These are phyloP conservation scores for Starmerella tilneyi DNA, from an alignment of 805 yeast species.

Conservation along the genomic window DNA sequence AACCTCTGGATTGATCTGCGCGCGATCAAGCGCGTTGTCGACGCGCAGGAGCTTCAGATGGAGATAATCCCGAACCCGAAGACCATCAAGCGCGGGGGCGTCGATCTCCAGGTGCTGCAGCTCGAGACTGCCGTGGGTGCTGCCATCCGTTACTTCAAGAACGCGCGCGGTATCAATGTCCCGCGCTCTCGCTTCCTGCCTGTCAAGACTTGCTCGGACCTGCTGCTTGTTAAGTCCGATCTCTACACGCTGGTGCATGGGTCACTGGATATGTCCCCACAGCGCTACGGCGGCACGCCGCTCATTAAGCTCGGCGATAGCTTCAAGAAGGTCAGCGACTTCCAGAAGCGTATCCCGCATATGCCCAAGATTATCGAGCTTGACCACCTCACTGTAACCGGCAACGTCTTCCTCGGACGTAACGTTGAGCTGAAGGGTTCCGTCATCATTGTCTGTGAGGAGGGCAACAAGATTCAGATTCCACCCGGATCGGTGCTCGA, in stretches of 20 bases:
- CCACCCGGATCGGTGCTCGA: slow-evolving; percentile 93
- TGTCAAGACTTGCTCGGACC: slow-evolving; percentile 92
- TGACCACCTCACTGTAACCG: slow-evolving; percentile 95
- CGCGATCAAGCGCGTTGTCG: slow-evolving; percentile 88
- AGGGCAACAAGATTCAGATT: slow-evolving; percentile 92
- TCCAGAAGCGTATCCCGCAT: slow-evolving; percentile 81
- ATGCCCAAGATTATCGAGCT: slow-evolving; percentile 94
- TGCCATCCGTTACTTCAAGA: slow-evolving; percentile 88
- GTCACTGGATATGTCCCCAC: slow-evolving; percentile 69
- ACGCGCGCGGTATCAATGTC: slow-evolving; percentile 95
- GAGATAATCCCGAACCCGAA: slow-evolving; percentile 95
- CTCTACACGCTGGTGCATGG: slow-evolving; percentile 87
- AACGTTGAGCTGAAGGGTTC: slow-evolving; percentile 90
- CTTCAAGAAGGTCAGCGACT: slow-evolving; percentile 88
- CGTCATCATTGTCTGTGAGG: slow-evolving; percentile 93
- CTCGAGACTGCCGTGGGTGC: slow-evolving; percentile 99
- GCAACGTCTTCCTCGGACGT: slow-evolving; percentile 86
- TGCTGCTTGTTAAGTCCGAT: slow-evolving; percentile 89
- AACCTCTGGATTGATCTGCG: slow-evolving; percentile 93
- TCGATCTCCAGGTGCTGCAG: slow-evolving; percentile 78
- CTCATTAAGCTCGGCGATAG: slow-evolving; percentile 92
- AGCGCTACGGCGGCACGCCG: slow-evolving; percentile 86
- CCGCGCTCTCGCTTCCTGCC: slow-evolving; percentile 98
- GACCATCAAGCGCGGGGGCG: slow-evolving; percentile 64
- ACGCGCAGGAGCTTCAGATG: slow-evolving; percentile 65